Base-by-base conservation (phyloP, 2,329 filamentous ascomycete species). In the Lachnellula subtilissima region DNA sequence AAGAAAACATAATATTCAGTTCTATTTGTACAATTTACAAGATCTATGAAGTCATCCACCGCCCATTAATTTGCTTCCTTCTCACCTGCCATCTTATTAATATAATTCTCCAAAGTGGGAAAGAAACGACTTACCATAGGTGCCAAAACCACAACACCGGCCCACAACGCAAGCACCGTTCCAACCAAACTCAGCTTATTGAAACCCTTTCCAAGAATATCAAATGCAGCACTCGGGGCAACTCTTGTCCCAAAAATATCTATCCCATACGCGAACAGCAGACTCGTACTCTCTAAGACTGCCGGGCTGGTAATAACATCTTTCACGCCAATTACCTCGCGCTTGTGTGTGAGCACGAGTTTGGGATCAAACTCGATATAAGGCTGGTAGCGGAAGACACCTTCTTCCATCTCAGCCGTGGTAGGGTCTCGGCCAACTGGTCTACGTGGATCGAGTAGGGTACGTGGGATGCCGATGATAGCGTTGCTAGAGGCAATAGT, bases 141-240 rank as follows among this genome's bases (percentile, higher is more conserved):
- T 52, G 86, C 86, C 67, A 97, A 76, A 54, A 89, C 82, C 61
- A 86, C 72, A 15, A 96, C 93, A 47, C 91, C 91, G 40, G 83
- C 79, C 47, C 82, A 83, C 64, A 97, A 78, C 17, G 90, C 93
- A 42, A 88, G 77, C 39, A 99, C 91, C 0, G 94, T 99, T 15
- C 82, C 78, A 39, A 97, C 72, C 68, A 99, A 82, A 64, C 91
- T 88, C 54, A 91, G 70, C 77, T 96, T 97, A 70, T 93, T 94
- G 73, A 99, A 99, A 2, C 90, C 89, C 73, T 91, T 94, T 60
- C 91, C 94, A 15, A 99, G 76, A 43, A 97, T 84, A 74, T 99
- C 94, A 72, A 99, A 99, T 15, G 88, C 82, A 65, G 88, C 85
- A 72, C 91, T 96, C 0, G 94, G 94, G n/a, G 87, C 84, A 11